Conservation (phyloP, 2,329 filamentous ascomycete species). For the Talaromyces pinophilus region DNA sequence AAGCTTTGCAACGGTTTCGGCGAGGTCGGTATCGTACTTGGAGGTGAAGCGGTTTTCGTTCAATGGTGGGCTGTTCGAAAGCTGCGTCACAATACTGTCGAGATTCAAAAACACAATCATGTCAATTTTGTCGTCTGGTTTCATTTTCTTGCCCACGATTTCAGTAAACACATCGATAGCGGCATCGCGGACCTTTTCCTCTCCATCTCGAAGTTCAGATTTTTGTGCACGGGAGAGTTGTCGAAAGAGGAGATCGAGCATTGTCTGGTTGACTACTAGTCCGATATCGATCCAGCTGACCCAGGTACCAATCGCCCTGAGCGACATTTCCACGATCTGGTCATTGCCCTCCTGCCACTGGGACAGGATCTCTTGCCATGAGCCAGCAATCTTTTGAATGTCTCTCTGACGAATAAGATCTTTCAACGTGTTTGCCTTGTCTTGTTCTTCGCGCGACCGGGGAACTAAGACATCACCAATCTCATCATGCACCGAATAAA, state of each 20-base stretch:
- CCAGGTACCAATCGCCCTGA: slow-evolving; percentile 94
- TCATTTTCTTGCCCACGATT: slow-evolving; percentile 98
- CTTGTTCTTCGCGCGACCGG: slow-evolving; percentile 74
- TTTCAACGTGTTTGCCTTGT: slow-evolving; percentile 85
- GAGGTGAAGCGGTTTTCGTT: slow-evolving; percentile 76
- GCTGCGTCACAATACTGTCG: slow-evolving; percentile 77
- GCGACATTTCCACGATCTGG: slow-evolving; percentile 77
- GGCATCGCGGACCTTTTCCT: slow-evolving; percentile 83
- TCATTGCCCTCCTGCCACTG: slow-evolving; percentile 73
- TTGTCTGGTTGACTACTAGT: slow-evolving; percentile 84
- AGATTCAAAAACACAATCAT: slow-evolving; percentile 91
- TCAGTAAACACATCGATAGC: slow-evolving; percentile 95
- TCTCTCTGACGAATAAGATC: slow-evolving; percentile 85
- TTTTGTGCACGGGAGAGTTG: slow-evolving; percentile 75
- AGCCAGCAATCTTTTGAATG: slow-evolving; percentile 80
- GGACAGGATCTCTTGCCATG: slow-evolving; percentile 87
- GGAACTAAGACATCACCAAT: slow-evolving; percentile 90
- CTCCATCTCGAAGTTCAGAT: slow-evolving; percentile 62
- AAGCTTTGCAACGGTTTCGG: slow-evolving; percentile 90
- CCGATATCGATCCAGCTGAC: slow-evolving; percentile 98
- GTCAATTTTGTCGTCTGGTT: slow-evolving; percentile 81
- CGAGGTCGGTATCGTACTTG: slow-evolving; percentile 92
- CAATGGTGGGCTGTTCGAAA: slow-evolving; percentile 79
- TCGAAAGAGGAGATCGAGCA: slow-evolving; percentile 81
- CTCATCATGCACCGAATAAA: slow-evolving; percentile 91